Percentiles rank a stretch among this genome's conserved stretches.
Conservation (phyloP, 495 filamentous ascomycete species). For the Rostrohypoxylon terebratum region DNA sequence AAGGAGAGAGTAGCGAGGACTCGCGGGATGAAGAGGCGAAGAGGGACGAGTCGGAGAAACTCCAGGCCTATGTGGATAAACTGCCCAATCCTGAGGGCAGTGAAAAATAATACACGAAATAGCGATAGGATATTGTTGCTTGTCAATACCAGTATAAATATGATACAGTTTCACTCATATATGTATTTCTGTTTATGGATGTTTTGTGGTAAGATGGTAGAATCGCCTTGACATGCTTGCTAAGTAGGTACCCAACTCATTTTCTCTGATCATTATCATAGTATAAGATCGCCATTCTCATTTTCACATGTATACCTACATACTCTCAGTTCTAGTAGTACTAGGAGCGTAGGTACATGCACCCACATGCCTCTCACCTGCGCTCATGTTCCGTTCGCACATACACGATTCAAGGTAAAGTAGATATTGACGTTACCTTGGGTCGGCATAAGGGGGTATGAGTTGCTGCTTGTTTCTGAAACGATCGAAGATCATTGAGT, state of each 20-base stretch:
- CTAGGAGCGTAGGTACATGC: not conserved
- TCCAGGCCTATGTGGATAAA: constrained; percentile 42
- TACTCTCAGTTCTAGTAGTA: not conserved
- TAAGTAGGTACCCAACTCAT: no score
- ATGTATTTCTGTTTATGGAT: not conserved
- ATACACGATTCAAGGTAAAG: not conserved
- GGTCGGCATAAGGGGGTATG: not conserved
- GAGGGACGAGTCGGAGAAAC: constrained; percentile 22
- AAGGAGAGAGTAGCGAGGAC: constrained; percentile 1
- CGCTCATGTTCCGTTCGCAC: not conserved
- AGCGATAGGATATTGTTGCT: not conserved
- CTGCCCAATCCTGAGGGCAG: constrained; percentile 43
- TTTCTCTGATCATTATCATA: not conserved
- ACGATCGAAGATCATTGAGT: not conserved
- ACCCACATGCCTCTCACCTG: not conserved
- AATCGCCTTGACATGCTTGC: no score
- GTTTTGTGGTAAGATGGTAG: no score
- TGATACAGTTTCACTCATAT: not conserved
- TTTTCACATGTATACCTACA: not conserved
- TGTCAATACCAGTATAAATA: constrained; percentile 8
- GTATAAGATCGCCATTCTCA: not conserved
- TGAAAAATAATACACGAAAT: constrained; percentile 4
- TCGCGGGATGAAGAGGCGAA: not conserved
- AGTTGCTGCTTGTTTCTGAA: not conserved
- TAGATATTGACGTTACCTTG: not conserved